Evolutionary conservation across 2,329 filamentous ascomycete species (phyloP).

Genomic region (Arthrinium puccinioides): DNA sequence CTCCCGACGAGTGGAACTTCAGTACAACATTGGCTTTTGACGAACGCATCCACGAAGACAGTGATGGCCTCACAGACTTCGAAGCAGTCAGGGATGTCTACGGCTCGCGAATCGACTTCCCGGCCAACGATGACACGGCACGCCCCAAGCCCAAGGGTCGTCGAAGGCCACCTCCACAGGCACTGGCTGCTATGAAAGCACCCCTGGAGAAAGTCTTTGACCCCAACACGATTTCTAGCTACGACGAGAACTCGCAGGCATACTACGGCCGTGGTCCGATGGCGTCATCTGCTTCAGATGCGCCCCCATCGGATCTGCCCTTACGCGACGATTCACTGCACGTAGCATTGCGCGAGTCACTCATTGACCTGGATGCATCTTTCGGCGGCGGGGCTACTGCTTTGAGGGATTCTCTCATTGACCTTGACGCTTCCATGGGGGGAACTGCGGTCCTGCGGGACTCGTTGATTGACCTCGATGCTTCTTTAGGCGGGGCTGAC

Average conservation of each 20-base stretch:
- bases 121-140: constrained; percentile 42
- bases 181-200: constrained; percentile 48
- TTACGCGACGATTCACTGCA: constrained; percentile 49
- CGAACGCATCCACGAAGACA: constrained; percentile 43
- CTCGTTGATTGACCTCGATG: constrained; percentile 58
- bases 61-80: constrained; percentile 33
- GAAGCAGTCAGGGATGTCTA: constrained; percentile 56
- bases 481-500: constrained; percentile 47
- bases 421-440: constrained; percentile 54
- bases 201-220: constrained; percentile 61
- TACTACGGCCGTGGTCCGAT: constrained; percentile 48
- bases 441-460: constrained; percentile 52
- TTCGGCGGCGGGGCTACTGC: constrained; percentile 45
- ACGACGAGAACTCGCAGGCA: constrained; percentile 54
- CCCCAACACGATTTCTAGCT: constrained; percentile 56
- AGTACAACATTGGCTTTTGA: constrained; percentile 60
- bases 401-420: constrained; percentile 57
- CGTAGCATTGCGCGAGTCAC: constrained; percentile 49
- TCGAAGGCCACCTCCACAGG: constrained; percentile 50
- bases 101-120: constrained; percentile 49
- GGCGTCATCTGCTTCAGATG: no score
- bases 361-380: constrained; percentile 60
- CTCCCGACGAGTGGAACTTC: constrained; percentile 60
- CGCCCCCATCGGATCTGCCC: constrained; percentile 45
- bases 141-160: constrained; percentile 44